Evolutionary conservation across 1,139 yeast genomes (phyloP).

Genomic region (Blastobotrys indianensis): DNA sequence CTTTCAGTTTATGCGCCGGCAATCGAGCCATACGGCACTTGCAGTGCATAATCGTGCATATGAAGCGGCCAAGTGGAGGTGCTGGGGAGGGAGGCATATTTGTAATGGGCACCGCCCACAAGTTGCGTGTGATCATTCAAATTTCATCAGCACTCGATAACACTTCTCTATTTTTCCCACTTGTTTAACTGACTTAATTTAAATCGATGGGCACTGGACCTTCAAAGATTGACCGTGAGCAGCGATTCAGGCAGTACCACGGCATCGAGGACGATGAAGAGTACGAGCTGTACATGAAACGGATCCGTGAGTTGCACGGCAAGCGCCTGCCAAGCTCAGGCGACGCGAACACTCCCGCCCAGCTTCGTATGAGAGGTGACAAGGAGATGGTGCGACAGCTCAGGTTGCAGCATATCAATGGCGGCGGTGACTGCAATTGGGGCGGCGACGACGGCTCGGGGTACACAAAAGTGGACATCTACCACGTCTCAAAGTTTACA

Average conservation of each 20-base stretch:
- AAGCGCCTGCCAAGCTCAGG: neutral
- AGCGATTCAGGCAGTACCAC: slow-evolving; percentile 1
- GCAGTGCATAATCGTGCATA: too few species aligned
- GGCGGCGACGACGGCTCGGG: slow-evolving; percentile 7
- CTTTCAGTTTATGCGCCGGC: too few species aligned
- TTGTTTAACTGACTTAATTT: neutral
- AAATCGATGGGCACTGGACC: neutral
- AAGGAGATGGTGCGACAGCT: neutral
- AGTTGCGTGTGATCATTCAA: neutral
- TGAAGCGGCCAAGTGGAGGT: too few species aligned
- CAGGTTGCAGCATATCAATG: neutral
- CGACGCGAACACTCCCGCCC: neutral
- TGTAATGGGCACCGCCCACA: too few species aligned
- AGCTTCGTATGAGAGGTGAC: neutral
- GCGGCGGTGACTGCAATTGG: neutral
- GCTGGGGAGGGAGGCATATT: too few species aligned
- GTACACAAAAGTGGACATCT: neutral
- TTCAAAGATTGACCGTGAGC: neutral
- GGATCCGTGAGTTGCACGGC: neutral
- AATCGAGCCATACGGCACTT: too few species aligned
- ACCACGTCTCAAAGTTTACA: too few species aligned
- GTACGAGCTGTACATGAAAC: neutral
- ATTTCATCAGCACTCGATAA: neutral
- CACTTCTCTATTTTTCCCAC: neutral
- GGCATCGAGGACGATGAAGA: neutral